A percentile compares a stretch with the other conserved stretches of the same genome.
These are phyloP conservation scores for Ceratocystis destructans DNA, from an alignment of 2,329 filamentous ascomycete genomes.

Conservation along the genomic window DNA sequence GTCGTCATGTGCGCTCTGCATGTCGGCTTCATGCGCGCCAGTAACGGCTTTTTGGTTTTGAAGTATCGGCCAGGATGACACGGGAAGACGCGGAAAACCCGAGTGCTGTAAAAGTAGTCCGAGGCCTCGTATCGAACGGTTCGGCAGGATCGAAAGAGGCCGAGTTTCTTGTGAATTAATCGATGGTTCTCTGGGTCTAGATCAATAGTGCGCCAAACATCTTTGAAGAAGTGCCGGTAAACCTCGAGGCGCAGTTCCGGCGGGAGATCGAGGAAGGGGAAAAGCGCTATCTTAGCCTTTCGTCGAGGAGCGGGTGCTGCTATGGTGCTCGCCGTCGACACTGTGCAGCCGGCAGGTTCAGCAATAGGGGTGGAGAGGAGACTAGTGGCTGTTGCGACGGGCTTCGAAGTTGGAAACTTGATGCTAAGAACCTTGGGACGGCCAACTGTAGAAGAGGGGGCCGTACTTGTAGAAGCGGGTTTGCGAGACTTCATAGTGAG, in stretches of 20 bases:
- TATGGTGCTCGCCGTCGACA: background rate
- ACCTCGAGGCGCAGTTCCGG: conserved; percentile 56
- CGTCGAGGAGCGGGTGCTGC: conserved; percentile 21
- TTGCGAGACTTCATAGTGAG: background rate
- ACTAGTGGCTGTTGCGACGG: background rate
- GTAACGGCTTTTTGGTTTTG: conserved; percentile 58
- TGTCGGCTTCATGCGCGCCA: conserved; percentile 48
- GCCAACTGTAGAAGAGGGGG: background rate
- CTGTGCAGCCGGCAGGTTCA: background rate
- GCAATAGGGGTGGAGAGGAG: background rate
- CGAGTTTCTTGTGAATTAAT: conserved; percentile 44
- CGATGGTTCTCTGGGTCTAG: conserved; percentile 54
- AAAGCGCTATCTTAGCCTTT: conserved; percentile 31
- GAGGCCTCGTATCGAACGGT: conserved; percentile 50
- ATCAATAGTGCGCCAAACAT: conserved; percentile 44
- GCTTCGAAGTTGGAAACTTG: background rate
- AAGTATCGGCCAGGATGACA: conserved; percentile 51
- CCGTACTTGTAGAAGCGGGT: background rate
- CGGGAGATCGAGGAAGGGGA: conserved; percentile 54
- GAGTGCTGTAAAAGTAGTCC: conserved; percentile 50
- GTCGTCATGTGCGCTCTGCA: conserved; percentile 48
- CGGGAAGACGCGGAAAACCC: conserved; percentile 53
- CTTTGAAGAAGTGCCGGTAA: conserved; percentile 49
- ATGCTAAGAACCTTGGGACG: conserved; percentile 5
- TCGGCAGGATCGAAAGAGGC: conserved; percentile 46